These are phyloP conservation scores for Globisporangium spiculum DNA, from an alignment of 352 stramenopile species.

Conservation along the genomic window DNA sequence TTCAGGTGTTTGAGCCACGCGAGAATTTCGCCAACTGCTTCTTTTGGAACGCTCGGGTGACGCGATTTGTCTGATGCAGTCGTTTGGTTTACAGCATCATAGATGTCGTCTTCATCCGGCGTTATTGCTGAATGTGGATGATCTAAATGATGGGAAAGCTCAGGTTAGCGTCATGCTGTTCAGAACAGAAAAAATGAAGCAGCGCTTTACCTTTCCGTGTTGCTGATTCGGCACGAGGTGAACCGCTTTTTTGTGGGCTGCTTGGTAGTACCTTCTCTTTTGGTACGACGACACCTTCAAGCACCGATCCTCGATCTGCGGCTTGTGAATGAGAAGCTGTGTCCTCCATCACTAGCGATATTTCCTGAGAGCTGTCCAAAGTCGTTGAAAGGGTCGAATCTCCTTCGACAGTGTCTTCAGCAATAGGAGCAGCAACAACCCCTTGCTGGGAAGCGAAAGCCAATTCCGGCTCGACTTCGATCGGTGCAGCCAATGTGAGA, in stretches of 20 bases:
- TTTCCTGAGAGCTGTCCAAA: constrained; percentile 3
- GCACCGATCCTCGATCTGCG: neutral
- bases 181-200: neutral
- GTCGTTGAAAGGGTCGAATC: neutral
- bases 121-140: too few relatives aligned
- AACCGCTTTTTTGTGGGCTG: too few relatives aligned
- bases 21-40: constrained; percentile 24
- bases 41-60: neutral
- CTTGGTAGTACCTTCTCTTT: neutral
- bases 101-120: neutral
- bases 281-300: neutral
- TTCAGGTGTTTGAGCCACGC: constrained; percentile 39
- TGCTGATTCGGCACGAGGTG: neutral
- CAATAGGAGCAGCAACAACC: neutral
- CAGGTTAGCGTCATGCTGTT: too few relatives aligned
- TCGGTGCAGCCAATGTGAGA: neutral
- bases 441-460: neutral
- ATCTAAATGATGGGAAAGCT: too few relatives aligned
- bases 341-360: neutral
- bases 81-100: neutral
- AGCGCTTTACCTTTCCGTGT: neutral
- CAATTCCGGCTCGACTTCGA: neutral
- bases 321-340: neutral
- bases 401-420: neutral
- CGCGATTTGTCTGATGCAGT: neutral